phyloP scores from a whole-genome alignment of 2,329 filamentous ascomycete genomes.

The Fusarium tuaranense region DNA sequence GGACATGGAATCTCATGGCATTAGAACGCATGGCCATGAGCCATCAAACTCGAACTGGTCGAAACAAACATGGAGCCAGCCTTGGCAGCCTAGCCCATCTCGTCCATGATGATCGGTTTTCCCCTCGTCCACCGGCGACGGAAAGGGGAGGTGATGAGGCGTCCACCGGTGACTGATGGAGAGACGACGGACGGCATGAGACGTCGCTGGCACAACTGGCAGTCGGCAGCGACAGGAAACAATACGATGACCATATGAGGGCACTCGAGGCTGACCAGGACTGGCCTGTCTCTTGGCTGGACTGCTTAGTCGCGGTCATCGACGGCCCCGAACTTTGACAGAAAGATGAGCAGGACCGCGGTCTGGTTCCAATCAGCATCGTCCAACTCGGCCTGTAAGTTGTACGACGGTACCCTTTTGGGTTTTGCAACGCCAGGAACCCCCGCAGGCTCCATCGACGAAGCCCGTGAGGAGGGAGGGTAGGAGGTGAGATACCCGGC shows the following conservation, averaged over 20 bases:
- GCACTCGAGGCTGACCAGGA: constrained; percentile 38
- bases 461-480: background rate
- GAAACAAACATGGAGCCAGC: constrained; percentile 27
- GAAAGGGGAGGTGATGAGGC: constrained; percentile 35
- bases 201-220: constrained; percentile 30
- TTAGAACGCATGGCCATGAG: constrained; percentile 14
- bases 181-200: constrained; percentile 26
- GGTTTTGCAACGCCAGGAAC: constrained; percentile 7
- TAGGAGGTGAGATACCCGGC: constrained; percentile 1
- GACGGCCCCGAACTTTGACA: constrained; percentile 28
- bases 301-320: constrained; percentile 22
- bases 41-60: constrained; percentile 18
- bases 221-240: constrained; percentile 21
- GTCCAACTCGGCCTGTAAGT: constrained; percentile 22
- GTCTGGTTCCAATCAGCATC: constrained; percentile 37
- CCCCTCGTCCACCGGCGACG: constrained; percentile 21
- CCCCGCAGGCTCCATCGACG: background rate
- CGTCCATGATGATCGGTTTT: constrained; percentile 23
- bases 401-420: constrained; percentile 27
- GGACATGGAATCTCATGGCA: constrained; percentile 18
- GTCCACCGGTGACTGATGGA: constrained; percentile 40
- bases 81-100: constrained; percentile 20
- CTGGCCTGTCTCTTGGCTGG: constrained; percentile 30
- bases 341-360: constrained; percentile 43
- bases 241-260: constrained; percentile 41